phyloP scores from a whole-genome alignment of 371 early-diverging fungal genomes.

The Mucor circinelloides region DNA sequence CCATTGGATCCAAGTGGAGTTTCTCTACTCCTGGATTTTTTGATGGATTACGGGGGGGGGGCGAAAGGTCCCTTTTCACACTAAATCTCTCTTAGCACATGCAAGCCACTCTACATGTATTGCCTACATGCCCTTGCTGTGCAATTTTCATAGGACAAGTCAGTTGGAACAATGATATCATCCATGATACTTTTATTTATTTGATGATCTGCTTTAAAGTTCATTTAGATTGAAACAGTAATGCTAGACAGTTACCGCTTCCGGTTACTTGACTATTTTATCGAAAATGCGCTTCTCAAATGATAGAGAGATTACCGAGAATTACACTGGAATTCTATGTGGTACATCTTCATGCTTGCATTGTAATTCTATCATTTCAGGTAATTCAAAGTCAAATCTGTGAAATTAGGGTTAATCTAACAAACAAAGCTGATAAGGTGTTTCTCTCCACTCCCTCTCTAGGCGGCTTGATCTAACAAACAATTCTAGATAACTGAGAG shows the following conservation, averaged over 20 bases:
- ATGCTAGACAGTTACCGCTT: background rate
- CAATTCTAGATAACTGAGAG: background rate
- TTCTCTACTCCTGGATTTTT: background rate
- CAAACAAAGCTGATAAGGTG: background rate
- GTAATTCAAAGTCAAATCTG: background rate
- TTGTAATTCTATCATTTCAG: background rate
- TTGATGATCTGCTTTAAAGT: conserved; percentile 1
- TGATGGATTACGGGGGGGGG: too few species aligned
- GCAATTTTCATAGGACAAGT: background rate
- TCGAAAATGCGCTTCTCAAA: background rate
- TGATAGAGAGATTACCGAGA: background rate
- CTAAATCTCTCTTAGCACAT: background rate
- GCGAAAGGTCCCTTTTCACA: background rate
- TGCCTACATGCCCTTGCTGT: background rate
- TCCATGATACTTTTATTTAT: background rate
- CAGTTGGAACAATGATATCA: conserved; percentile 1
- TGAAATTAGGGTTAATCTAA: background rate
- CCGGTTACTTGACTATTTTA: background rate
- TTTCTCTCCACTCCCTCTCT: background rate
- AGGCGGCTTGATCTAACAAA: background rate
- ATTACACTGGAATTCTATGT: background rate
- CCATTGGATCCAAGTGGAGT: background rate
- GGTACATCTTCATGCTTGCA: background rate
- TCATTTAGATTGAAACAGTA: conserved; percentile 1
- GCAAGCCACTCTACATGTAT: background rate